Evolutionary conservation across 768 basidiomycete species (phyloP), one percentile per base, ranked within the genome.

Genomic region (Lactarius psammicola): DNA sequence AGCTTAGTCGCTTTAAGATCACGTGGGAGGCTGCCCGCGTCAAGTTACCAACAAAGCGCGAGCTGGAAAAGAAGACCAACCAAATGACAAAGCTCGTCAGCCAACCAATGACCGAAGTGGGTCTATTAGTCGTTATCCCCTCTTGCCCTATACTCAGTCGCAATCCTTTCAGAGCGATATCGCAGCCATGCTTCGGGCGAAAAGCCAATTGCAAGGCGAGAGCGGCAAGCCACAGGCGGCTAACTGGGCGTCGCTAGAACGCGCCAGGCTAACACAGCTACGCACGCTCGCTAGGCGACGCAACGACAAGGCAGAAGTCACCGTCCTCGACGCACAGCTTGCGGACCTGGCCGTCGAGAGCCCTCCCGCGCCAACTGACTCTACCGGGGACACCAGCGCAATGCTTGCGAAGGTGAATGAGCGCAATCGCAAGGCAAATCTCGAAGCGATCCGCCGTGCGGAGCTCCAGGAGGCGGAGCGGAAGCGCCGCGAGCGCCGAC

Each of bases 391-490:
- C 67, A 58, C 59, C 33, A 71, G 72, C 42, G 76, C 75, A n/a
- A 58, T 84, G 72, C 81, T 96, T 30, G 85, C 90, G 18, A 85
- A 79, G 72, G 87, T 98, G 61, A 98, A 96, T 73, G 93, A 95
- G 77, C 85, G 94, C 63, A 98, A 98, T 75, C 84, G 91, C 63
- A 88, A 85, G 74, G 88, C 89, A 34, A 96, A 96, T 64, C 68
- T 86, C 69, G 96, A 95, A 72, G 85, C 85, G 4, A 85, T 94
- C 60, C 82, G 91, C 65, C 85, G 84, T 68, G 89, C 90, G 0
- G 94, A 96, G 75, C 74, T 87, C 38, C 78, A 79, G 38, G 87
- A 87, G 70, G 78, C 81, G 9, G 92, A 93, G 73, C 80, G 87
- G 57, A 90, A 89, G 76, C 80, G 87, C 62, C 79, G 82, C 56